Conservation (phyloP, 2,329 filamentous ascomycete genomes). For the Aspergillus pseudoviridinutans region DNA sequence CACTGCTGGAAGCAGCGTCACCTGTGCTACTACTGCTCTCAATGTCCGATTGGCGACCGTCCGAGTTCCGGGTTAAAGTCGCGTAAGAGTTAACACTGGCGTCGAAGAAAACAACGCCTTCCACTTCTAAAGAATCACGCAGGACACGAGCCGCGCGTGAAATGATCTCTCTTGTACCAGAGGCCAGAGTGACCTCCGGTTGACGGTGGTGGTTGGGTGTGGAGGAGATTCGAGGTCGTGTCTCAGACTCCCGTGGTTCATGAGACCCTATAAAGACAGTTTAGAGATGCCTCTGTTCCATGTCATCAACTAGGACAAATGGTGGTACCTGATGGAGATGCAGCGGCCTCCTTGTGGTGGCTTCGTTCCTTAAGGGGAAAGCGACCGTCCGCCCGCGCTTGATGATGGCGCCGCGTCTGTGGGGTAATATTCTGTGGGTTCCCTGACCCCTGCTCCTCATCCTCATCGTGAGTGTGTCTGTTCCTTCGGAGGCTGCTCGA, state of each 20-base stretch:
- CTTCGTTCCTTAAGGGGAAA: background rate
- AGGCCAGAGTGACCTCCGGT: slow-evolving; percentile 8
- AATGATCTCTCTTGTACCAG: slow-evolving; percentile 30
- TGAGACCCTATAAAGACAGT: background rate
- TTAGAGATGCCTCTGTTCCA: background rate
- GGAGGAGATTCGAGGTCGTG: background rate
- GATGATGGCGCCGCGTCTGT: background rate
- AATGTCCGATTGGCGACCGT: slow-evolving; percentile 1
- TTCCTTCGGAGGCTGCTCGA: slow-evolving; percentile 3
- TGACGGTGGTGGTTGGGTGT: background rate
- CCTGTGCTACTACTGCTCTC: background rate
- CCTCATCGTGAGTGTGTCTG: slow-evolving; percentile 9
- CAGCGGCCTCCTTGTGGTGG: background rate
- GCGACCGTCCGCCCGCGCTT: background rate
- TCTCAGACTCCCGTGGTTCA: background rate
- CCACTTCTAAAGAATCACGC: slow-evolving; percentile 39
- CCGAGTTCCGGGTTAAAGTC: slow-evolving; percentile 10
- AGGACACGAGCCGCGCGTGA: slow-evolving; percentile 45
- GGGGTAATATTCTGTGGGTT: background rate
- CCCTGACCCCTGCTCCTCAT: background rate
- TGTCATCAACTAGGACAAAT: background rate
- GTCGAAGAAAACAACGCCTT: slow-evolving; percentile 36
- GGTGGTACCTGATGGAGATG: background rate
- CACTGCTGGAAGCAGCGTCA: background rate
- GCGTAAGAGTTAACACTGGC: slow-evolving; percentile 16